Base-by-base conservation (phyloP, 176 grass and related monocot genomes). In the Eremochloa ophiuroides region DNA sequence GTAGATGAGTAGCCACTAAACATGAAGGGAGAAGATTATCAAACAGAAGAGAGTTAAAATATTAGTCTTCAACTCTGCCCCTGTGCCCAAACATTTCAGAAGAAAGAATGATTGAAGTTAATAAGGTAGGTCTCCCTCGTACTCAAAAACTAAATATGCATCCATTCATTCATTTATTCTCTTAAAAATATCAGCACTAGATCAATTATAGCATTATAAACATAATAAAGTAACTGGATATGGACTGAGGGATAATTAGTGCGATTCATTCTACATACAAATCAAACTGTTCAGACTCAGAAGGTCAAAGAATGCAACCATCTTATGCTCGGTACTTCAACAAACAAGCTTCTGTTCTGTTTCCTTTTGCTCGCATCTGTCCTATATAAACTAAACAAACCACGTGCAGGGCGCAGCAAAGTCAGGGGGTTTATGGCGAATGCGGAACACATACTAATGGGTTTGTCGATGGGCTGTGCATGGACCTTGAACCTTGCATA, bases 401-500 rank as follows among this genome's bases (percentile, higher is more conserved):
- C 16, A 66, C 26, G 29, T 20, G 34, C 38, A 60, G 79, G 25
- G 39, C 86, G n/a, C 55, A 58, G 55, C n/a, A 71, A 58, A 22
- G 34, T 75, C 4, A 85, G 46, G 46, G 77, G 74, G 47, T 50
- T 90, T 65, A 63, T 40, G 30, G 68, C 67, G 38, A 69, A 69
- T 80, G 62, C 15, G 15, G 18, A 50, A 58, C 59, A 27, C 62
- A 59, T 99, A 99, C 96, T 99, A 40, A 40, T 20, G 37, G 96
- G 96, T 62, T 88, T 90, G 61, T 91, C 66, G 42, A 87, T 75
- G 31, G 93, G 96, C 35, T 93, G 91, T 4, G 96, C 87, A 48
- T 93, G 85, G 84, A 99, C 74, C 73, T 85, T 91, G 76, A 93
- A 85, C 65, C 81, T 88, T 26, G 76, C 71, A 47, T 90, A 43